Base-by-base conservation (phyloP, 345 rosid genomes). In the Turnera subulata region DNA sequence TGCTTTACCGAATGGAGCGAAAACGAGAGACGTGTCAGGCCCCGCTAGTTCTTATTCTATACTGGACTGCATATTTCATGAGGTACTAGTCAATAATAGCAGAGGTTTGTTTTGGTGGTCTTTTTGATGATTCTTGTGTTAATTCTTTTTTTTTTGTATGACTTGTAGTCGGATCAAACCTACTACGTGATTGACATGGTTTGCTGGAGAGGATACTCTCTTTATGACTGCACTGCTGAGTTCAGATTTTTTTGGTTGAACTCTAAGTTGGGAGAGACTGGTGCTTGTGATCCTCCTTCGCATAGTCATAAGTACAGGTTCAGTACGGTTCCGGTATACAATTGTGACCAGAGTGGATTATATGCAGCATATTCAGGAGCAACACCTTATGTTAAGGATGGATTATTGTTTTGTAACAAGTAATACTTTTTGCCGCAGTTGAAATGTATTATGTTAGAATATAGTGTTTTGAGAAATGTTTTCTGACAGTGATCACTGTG, bases 31-130 rank as follows among this genome's bases (percentile, higher is more conserved):
- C 25, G 61, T 50, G 29, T 76, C 91, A 0, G 91, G 97, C 6
- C 70, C 97, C 6, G 78, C 83, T 38, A 88, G 76, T 16, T 86
- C 90, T 0, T 93, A 89, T 62, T 87, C 78, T 59, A 89, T 93
- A 70, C 80, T 93, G 9, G 99, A 93, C 59, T 93, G 97, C 68
- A 89, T 93, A 62, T 93, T 85, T 71, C 99, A 93, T 29, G 99
- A 93, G 89, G 97, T 91, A 56, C 52, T 29, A 29, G n/a, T n/a
- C n/a, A n/a, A n/a, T n/a, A n/a, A n/a, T n/a, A 25, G 8, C 21
- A 51, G 40, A 20, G 29, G 14, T 6, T 16, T 69, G 4, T 12
- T 21, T 49, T 45, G 15, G 10, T 37, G 6, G 16, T 38, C 23
- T 24, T 22, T 46, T 6, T 19, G 0, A 10, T 19, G 10, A 46